These are phyloP conservation scores for Eucalyptus cladocalyx DNA, from an alignment of 345 rosid species.

Conservation along the genomic window DNA sequence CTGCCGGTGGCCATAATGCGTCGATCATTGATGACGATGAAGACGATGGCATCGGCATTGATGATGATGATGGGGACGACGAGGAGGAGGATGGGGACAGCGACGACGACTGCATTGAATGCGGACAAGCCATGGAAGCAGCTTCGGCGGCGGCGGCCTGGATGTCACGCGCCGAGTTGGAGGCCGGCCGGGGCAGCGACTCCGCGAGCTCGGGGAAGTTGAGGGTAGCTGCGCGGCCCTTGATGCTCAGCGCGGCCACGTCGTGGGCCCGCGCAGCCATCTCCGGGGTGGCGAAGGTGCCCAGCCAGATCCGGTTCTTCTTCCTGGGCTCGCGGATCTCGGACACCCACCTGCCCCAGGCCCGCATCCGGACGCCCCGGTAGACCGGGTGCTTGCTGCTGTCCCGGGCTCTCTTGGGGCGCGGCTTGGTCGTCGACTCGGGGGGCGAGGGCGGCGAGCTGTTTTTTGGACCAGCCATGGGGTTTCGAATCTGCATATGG, in stretches of 20 bases:
- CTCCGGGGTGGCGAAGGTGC: slow-evolving; percentile 47
- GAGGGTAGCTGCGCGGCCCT: slow-evolving; percentile 34
- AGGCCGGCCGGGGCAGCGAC: slow-evolving; percentile 30
- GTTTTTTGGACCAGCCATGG: background rate
- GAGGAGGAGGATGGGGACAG: background rate
- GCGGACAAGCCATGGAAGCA: slow-evolving; percentile 21
- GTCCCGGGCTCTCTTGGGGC: background rate
- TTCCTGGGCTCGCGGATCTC: slow-evolving; percentile 62
- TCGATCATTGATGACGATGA: background rate
- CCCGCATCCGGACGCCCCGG: slow-evolving; percentile 49
- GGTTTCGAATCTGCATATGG: background rate
- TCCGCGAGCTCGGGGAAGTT: slow-evolving; percentile 43
- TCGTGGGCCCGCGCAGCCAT: slow-evolving; percentile 71
- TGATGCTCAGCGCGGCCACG: slow-evolving; percentile 41
- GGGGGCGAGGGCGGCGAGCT: background rate
- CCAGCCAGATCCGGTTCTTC: slow-evolving; percentile 60
- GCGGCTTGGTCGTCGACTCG: background rate
- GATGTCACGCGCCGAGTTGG: slow-evolving; percentile 29
- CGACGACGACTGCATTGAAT: background rate
- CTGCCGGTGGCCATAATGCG: background rate
- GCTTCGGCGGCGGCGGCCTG: slow-evolving; percentile 49
- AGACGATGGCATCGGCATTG: background rate
- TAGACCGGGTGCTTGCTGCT: slow-evolving; percentile 32
- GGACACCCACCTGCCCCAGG: slow-evolving; percentile 64
- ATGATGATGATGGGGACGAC: background rate